phyloP scores from a whole-genome alignment of 2,329 filamentous ascomycete species.

The Dactylellina leptospora region DNA sequence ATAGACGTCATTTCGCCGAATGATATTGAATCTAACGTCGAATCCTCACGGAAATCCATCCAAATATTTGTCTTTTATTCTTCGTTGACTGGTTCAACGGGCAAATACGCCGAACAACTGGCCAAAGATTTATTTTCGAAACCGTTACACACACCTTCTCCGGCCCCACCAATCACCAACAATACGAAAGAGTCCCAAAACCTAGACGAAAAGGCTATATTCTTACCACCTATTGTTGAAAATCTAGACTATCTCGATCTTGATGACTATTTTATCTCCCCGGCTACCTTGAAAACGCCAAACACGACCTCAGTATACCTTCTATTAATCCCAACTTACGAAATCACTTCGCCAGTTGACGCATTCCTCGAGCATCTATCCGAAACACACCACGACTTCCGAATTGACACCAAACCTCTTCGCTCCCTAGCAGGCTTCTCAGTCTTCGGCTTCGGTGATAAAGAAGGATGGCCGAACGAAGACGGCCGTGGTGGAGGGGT shows the following conservation, averaged over 20 bases:
- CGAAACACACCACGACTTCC: slow-evolving; percentile 96
- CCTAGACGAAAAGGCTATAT: slow-evolving; percentile 56
- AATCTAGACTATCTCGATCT: slow-evolving; percentile 89
- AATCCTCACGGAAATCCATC: slow-evolving; percentile 60
- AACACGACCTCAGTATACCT: slow-evolving; percentile 77
- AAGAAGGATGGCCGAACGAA: slow-evolving; percentile 89
- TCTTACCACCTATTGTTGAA: slow-evolving; percentile 71
- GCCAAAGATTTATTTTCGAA: slow-evolving; percentile 68
- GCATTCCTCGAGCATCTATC: slow-evolving; percentile 85
- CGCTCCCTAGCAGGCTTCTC: slow-evolving; percentile 82
- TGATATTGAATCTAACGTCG: slow-evolving; percentile 7
- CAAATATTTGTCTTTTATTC: slow-evolving; percentile 88
- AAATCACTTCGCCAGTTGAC: slow-evolving; percentile 90
- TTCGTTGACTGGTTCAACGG: slow-evolving; percentile 82
- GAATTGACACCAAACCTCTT: slow-evolving; percentile 88
- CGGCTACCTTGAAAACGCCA: slow-evolving; percentile 67
- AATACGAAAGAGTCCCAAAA: background rate
- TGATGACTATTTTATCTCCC: slow-evolving; percentile 87
- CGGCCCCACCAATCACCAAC: slow-evolving; percentile 19
- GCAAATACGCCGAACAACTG: slow-evolving; percentile 67
- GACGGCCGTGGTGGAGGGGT: slow-evolving; percentile 69
- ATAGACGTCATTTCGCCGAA: background rate
- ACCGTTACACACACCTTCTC: slow-evolving; percentile 30
- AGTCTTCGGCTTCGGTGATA: slow-evolving; percentile 92
- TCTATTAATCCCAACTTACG: slow-evolving; percentile 87